phyloP scores from a whole-genome alignment of 2,329 filamentous ascomycete genomes.

The Cercospora brassicicola region DNA sequence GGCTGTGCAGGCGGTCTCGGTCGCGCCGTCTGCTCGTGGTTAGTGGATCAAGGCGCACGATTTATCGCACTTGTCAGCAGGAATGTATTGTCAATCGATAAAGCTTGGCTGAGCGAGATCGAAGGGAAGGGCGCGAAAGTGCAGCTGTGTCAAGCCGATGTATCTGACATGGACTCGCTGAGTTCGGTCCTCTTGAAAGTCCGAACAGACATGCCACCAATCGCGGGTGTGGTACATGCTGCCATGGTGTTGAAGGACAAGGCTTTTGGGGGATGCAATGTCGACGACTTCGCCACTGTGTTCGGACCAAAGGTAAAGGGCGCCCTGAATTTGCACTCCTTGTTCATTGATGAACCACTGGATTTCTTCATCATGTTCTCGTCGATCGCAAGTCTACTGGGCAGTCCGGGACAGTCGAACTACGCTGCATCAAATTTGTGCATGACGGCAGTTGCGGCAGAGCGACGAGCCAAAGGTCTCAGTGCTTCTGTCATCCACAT shows the following conservation, averaged over 20 bases:
- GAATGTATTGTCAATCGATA: slow-evolving; percentile 15
- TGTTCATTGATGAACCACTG: slow-evolving; percentile 33
- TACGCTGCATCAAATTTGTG: slow-evolving; percentile 55
- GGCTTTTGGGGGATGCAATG: slow-evolving; percentile 52
- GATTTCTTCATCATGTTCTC: slow-evolving; percentile 56
- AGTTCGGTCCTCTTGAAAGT: not conserved
- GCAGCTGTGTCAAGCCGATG: slow-evolving; percentile 8
- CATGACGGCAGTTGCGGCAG: slow-evolving; percentile 32
- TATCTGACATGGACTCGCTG: slow-evolving; percentile 6
- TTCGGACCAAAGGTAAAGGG: slow-evolving; percentile 54
- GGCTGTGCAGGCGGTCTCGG: slow-evolving; percentile 38
- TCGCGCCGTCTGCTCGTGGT: slow-evolving; percentile 37
- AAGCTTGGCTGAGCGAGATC: slow-evolving; percentile 9
- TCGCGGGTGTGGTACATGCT: slow-evolving; percentile 23
- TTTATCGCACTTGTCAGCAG: slow-evolving; percentile 24
- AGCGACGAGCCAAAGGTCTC: slow-evolving; percentile 31
- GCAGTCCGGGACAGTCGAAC: slow-evolving; percentile 59
- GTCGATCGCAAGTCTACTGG: slow-evolving; percentile 57
- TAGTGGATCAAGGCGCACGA: slow-evolving; percentile 36
- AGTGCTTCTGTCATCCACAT: slow-evolving; percentile 34
- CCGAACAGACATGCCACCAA: slow-evolving; percentile 10
- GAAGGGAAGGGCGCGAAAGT: slow-evolving; percentile 9
- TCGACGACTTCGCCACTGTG: slow-evolving; percentile 48
- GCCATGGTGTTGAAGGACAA: slow-evolving; percentile 41
- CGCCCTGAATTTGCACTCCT: slow-evolving; percentile 51